phyloP scores from a whole-genome alignment of 169 alveolate species.

The Plasmodium malariae region DNA sequence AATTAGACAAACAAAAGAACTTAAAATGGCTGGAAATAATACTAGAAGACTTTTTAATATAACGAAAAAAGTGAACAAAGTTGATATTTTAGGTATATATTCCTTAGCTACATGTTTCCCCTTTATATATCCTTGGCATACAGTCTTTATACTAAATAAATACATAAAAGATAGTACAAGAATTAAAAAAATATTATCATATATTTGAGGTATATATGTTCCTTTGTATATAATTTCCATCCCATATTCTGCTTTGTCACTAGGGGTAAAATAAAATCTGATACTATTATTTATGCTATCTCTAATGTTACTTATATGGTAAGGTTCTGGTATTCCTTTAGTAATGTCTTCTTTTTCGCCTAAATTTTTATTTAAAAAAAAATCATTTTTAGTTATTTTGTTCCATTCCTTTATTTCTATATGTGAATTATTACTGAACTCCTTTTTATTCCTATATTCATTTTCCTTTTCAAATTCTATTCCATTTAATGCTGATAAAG shows the following conservation, averaged over 20 bases:
- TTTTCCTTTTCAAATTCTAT: background rate
- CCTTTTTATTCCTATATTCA: background rate
- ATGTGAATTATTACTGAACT: background rate
- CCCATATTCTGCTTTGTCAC: background rate
- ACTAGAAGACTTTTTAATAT: conserved; percentile 22
- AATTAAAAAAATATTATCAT: conserved; percentile 28
- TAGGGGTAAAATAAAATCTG: conserved; percentile 22
- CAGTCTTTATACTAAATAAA: conserved; percentile 25
- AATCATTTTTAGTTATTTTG: conserved; percentile 13
- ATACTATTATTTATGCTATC: conserved; percentile 15
- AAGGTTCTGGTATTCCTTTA: conserved; percentile 60
- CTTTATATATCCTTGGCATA: conserved; percentile 31
- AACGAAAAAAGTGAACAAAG: conserved; percentile 44
- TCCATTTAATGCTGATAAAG: conserved; percentile 71
- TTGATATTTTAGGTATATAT: conserved; percentile 48
- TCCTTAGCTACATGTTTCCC: conserved; percentile 59
- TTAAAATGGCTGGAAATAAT: conserved; percentile 33
- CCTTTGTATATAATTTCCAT: conserved; percentile 40
- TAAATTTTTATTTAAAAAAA: conserved; percentile 7
- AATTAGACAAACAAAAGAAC: conserved; percentile 36
- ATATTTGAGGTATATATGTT: conserved; percentile 45
- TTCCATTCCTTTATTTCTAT: conserved; percentile 30
- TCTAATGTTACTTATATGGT: conserved; percentile 20
- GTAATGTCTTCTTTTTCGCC: conserved; percentile 7
- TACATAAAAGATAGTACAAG: conserved; percentile 52